Base-by-base conservation (phyloP, 2,329 filamentous ascomycete species). In the Lecanicillium sp. region DNA sequence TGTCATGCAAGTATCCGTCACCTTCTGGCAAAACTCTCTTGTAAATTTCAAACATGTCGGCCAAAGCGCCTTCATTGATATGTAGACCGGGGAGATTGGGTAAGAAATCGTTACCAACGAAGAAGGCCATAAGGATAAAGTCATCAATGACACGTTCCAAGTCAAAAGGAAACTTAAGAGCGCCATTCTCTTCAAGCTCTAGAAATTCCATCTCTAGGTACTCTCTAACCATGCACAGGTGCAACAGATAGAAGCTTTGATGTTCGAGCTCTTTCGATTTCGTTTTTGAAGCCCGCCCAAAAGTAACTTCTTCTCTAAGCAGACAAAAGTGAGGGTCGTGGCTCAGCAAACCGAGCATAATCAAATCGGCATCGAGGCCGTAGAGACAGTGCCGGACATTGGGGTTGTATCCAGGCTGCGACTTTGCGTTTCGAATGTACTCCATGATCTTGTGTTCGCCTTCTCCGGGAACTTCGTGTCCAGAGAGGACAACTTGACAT, bases 391-490 rank as follows among this genome's bases (percentile, higher is more conserved):
- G 92, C 42, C 92, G 85, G 45, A 95, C 78, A 54, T 98, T 96
- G 35, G 86, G 76, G 59, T 95, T 82, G 62, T 98, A 98, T 46
- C 82, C 78, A 3, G 85, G 85, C 62, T 98, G 92, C 35, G 90
- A 88, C 70, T 96, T 96, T 45, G 92, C 86, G 62, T 94, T 86
- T 51, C 92, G 85, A 61, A 98, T 98, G 63, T 98, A 98, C 64
- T 98, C 94, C 92, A 98, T 98, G 64, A 98, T 95, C 68, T 98
- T 98, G 70, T 98, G 92, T 63, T 98, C 92, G 52, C 92, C 92
- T 65, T 98, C 94, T 52, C 92, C 92, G 6, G 92, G 92, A 18
- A 96, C 90, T 62, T 98, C 94, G 57, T 98, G 94, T 39, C 94
- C 92, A 5, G 92, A 98, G 43, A 98, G 74, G 38, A 98, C 88